Conservation (phyloP, 352 stramenopile species). For the Plasmopara halstedii region DNA sequence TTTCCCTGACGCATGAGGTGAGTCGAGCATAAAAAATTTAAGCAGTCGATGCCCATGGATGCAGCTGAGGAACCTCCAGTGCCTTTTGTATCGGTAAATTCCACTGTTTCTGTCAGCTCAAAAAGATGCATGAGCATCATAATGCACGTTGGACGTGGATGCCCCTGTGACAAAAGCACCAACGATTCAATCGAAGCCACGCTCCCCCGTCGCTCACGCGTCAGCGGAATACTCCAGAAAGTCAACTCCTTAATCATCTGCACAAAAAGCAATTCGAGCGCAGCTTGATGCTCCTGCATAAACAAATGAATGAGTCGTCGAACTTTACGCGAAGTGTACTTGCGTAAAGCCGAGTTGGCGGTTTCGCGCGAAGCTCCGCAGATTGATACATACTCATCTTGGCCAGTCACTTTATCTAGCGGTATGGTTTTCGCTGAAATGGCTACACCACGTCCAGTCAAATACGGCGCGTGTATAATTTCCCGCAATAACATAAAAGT, state of each 20-base stretch:
- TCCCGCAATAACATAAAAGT: constrained; percentile 71
- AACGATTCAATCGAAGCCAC: constrained; percentile 57
- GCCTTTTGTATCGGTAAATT: constrained; percentile 54
- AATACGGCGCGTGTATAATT: constrained; percentile 77
- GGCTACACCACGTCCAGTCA: constrained; percentile 67
- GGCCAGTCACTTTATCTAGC: constrained; percentile 75
- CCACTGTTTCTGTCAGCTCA: constrained; percentile 76
- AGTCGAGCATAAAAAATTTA: constrained; percentile 83
- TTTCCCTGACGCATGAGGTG: constrained; percentile 65
- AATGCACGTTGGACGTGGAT: constrained; percentile 65
- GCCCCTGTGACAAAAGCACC: constrained; percentile 53
- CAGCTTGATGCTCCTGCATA: constrained; percentile 64
- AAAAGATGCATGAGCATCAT: constrained; percentile 79
- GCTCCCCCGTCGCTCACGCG: constrained; percentile 33
- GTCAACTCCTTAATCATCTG: constrained; percentile 82
- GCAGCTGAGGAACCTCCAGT: constrained; percentile 32
- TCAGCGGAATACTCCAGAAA: constrained; percentile 65
- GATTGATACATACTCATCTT: constrained; percentile 84
- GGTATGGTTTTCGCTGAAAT: constrained; percentile 85
- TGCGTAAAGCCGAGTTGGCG: constrained; percentile 72
- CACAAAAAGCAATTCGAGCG: constrained; percentile 61
- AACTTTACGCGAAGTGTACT: constrained; percentile 84
- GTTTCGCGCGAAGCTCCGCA: constrained; percentile 76
- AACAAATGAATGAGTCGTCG: constrained; percentile 77
- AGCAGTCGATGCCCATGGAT: constrained; percentile 70